Evolutionary conservation across 371 early-diverging fungal species (phyloP).

Genomic region (Fennellomyces sp.): DNA sequence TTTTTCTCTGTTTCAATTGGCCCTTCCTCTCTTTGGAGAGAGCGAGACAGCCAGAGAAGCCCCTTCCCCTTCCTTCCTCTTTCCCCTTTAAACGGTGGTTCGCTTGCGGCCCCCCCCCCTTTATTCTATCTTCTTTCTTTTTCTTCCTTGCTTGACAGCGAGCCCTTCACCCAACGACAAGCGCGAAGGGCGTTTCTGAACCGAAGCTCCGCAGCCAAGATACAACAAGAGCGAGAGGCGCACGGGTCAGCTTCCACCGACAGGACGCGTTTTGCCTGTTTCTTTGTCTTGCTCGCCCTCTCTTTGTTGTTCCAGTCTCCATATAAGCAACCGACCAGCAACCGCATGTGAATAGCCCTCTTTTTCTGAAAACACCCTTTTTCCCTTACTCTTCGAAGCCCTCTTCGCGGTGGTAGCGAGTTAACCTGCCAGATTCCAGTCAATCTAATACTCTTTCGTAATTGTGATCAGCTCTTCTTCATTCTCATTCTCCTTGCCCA

Average conservation of each 20-base stretch:
- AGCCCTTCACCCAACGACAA: too few relatives aligned
- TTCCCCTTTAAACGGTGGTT: neutral
- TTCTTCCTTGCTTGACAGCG: too few relatives aligned
- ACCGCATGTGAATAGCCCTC: neutral
- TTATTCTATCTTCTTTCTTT: neutral
- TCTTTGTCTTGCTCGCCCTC: neutral
- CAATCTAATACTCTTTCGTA: neutral
- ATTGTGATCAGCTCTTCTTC: neutral
- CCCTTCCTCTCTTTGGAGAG: neutral
- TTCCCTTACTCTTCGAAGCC: neutral
- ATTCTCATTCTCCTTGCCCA: neutral
- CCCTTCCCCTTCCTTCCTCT: neutral
- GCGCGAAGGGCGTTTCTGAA: too few relatives aligned
- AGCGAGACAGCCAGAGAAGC: too few relatives aligned
- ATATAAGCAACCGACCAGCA: neutral
- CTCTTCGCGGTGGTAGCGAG: slow-evolving; percentile 10
- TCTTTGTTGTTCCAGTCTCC: too few relatives aligned
- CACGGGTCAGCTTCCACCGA: too few relatives aligned
- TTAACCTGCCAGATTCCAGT: slow-evolving; percentile 6
- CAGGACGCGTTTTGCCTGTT: neutral
- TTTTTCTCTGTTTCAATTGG: neutral
- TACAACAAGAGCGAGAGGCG: neutral
- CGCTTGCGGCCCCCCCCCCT: neutral
- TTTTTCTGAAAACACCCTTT: neutral
- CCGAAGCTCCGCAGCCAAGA: too few relatives aligned